A percentile compares a stretch with the other conserved stretches of the same genome.
Conservation (phyloP, 371 early-diverging fungal species). For the Apophysomyces elegans region DNA sequence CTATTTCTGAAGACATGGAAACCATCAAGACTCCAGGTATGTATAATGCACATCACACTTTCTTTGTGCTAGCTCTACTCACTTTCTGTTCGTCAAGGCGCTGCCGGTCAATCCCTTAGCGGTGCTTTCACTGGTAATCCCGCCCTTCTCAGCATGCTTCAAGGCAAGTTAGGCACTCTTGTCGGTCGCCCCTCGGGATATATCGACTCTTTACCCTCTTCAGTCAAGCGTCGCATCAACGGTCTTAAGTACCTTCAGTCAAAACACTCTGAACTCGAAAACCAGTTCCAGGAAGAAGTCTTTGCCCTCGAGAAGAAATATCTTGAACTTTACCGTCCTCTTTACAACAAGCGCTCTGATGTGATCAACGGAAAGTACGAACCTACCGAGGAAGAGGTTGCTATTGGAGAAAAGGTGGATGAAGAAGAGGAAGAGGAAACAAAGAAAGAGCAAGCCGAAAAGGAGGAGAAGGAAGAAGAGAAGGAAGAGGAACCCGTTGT, state of each 20-base stretch:
- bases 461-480: conserved; percentile 41
- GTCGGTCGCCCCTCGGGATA: conserved; percentile 85
- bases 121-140: conserved; percentile 52
- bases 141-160: conserved; percentile 61
- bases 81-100: conserved; percentile 13
- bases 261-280: conserved; percentile 80
- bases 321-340: conserved; percentile 76
- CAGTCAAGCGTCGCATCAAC: conserved; percentile 82
- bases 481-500: conserved; percentile 30
- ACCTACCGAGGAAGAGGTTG: conserved; percentile 87
- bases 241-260: conserved; percentile 84
- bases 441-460: conserved; percentile 31
- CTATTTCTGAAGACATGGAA: conserved; percentile 56
- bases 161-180: conserved; percentile 75
- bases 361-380: conserved; percentile 80
- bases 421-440: conserved; percentile 56
- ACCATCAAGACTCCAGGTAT: conserved; percentile 35
- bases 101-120: conserved; percentile 26
- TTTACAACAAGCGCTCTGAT: conserved; percentile 84
- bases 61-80: conserved; percentile 9
- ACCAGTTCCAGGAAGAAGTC: conserved; percentile 88
- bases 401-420: conserved; percentile 62
- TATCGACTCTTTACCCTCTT: conserved; percentile 74
- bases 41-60: neutral
- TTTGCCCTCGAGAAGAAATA: conserved; percentile 94